Evolutionary conservation across 139 green algal genomes (phyloP).

Genomic region (Coccomyxa sp.): DNA sequence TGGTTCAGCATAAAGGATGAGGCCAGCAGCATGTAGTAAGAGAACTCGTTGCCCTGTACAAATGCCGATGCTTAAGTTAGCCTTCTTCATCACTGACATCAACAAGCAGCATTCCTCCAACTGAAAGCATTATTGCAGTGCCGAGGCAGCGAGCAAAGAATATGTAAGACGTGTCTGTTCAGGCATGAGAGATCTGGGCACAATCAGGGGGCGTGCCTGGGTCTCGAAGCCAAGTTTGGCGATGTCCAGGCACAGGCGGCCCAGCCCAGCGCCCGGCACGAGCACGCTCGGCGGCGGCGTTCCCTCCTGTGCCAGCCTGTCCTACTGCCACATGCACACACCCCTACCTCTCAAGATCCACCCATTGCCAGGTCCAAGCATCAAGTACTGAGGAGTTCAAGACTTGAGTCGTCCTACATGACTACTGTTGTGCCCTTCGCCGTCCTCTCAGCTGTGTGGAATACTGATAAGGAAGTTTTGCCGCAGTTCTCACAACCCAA

Average conservation of each 20-base stretch:
- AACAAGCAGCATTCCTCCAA: too few relatives aligned
- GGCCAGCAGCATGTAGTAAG: slow-evolving; percentile 94
- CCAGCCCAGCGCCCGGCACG: slow-evolving; percentile 86
- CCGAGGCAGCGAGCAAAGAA: background rate
- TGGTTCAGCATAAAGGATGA: slow-evolving; percentile 89
- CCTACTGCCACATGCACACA: too few relatives aligned
- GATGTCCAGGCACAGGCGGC: slow-evolving; percentile 72
- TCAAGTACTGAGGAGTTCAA: background rate
- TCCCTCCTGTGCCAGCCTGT: background rate
- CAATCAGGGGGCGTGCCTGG: background rate
- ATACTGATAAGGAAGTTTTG: too few relatives aligned
- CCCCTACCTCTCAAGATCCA: too few relatives aligned
- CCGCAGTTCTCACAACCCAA: background rate
- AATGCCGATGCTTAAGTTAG: background rate
- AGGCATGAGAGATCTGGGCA: background rate
- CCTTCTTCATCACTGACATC: too few relatives aligned
- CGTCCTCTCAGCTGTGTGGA: background rate
- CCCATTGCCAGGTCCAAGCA: background rate
- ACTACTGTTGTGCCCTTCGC: background rate
- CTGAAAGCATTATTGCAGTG: background rate
- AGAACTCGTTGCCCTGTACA: slow-evolving; percentile 90
- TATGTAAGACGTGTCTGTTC: background rate
- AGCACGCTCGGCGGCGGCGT: slow-evolving; percentile 52
- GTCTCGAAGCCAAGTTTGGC: slow-evolving; percentile 55
- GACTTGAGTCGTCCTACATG: background rate